phyloP scores from a whole-genome alignment of 148 eudicot species.

The Camellia japonica region DNA sequence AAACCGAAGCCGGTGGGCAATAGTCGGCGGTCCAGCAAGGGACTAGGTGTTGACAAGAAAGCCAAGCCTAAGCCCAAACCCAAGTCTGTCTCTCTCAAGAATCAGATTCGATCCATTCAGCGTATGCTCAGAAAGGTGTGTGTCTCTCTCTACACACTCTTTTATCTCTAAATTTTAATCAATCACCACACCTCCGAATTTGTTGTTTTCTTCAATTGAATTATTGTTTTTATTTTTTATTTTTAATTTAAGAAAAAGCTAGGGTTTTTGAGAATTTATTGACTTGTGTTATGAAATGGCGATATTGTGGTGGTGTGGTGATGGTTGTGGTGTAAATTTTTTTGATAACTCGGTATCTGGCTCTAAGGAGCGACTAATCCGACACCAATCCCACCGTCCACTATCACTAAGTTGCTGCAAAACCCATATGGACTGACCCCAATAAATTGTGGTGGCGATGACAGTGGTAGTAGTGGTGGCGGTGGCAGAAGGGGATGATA shows the following conservation, averaged over 20 bases:
- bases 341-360: no score
- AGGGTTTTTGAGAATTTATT: not conserved
- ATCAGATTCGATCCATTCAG: conserved; percentile 81
- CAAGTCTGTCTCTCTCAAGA: conserved; percentile 66
- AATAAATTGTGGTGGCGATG: no score
- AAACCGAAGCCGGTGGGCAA: conserved; percentile 24
- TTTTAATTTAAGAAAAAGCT: not conserved
- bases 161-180: not conserved
- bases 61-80: conserved; percentile 44
- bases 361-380: no score
- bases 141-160: not conserved
- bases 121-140: conserved; percentile 81
- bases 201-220: not conserved
- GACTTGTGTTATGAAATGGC: not conserved
- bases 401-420: no score
- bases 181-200: not conserved
- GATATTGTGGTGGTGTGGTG: no score
- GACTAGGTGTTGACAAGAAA: conserved; percentile 48
- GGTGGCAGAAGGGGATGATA: no score
- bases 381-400: no score
- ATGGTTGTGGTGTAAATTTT: no score
- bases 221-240: not conserved
- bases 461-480: no score
- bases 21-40: conserved; percentile 40
- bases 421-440: no score